Percentiles rank a stretch among this genome's conserved stretches.
These are phyloP conservation scores for Cenchrus fungigraminus DNA, from an alignment of 176 grass and related monocot species.

Conservation along the genomic window DNA sequence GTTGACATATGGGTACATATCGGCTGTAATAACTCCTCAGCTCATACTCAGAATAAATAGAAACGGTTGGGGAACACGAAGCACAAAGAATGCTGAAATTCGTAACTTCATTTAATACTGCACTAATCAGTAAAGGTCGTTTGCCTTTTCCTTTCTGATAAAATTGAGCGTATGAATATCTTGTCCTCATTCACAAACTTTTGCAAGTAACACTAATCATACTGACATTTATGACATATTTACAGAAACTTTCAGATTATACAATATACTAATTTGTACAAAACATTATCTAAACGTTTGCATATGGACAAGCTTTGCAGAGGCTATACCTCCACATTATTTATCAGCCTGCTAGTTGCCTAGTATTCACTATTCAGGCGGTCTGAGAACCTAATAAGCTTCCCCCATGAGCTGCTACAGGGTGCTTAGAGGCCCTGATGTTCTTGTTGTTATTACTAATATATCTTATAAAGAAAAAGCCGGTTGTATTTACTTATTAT, in stretches of 20 bases:
- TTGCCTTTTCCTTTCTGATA: neutral
- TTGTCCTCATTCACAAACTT: conserved; percentile 6
- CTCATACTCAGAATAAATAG: conserved; percentile 40
- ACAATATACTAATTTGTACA: conserved; percentile 35
- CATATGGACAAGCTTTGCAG: conserved; percentile 34
- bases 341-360: conserved; percentile 32
- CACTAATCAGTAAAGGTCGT: neutral
- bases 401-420: conserved; percentile 16
- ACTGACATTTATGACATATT: neutral
- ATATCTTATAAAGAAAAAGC: conserved; percentile 26
- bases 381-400: conserved; percentile 35
- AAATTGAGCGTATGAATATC: neutral
- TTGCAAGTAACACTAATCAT: conserved; percentile 3
- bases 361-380: neutral
- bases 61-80: neutral
- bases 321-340: conserved; percentile 35
- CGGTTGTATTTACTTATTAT: conserved; percentile 26
- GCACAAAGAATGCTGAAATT: conserved; percentile 2
- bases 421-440: conserved; percentile 29
- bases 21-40: conserved; percentile 5
- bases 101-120: neutral
- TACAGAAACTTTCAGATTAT: neutral
- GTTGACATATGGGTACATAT: conserved; percentile 3
- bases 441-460: conserved; percentile 4
- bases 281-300: neutral